Base-by-base conservation (phyloP, 2,329 filamentous ascomycete genomes). In the Aspergillus terreus region DNA sequence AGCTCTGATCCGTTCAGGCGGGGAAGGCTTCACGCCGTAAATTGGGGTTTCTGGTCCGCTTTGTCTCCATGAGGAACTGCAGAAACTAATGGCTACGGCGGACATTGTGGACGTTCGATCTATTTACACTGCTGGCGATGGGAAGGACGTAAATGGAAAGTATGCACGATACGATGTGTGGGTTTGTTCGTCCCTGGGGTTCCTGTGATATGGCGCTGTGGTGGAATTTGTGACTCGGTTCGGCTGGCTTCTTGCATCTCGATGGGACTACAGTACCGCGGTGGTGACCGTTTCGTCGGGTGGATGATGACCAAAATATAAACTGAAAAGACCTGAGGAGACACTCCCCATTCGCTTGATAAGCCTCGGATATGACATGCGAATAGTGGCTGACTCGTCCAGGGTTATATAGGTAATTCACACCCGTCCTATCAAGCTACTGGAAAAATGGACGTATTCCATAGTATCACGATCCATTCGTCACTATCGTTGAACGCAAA, bases 291-390 rank as follows among this genome's bases (percentile, higher is more conserved):
- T 42, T 54, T 58, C 46, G 40, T 54, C 59, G 61, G 62, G 60
- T 60, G 70, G 54, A 70, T 74, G 71, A 73, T 56, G 71, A 68
- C 63, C 63, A 58, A 59, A 63, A 56, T 57, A 60, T 61, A 70
- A 72, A 74, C 68, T 73, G 67, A 73, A 72, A 73, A 74, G 71
- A 74, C 69, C 72, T 75, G 72, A 75, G 70, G 71, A 73, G 69
- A 66, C 46, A 21, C 38, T 35, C 30, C 14, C 21, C 32, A 11
- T 32, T 33, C 7, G 15, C 17, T 33, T n/a, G 33, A 45, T 3
- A 14, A 15, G 25, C 27, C 27, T 6, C 15, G 27, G 27, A 30
- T 30, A 10, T 30, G 10, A 9, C 7, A 30, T 30, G 27, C 27
- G 35, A 17, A 17, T n/a, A 17, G 12, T 11, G 14, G 33, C 35